phyloP scores from a whole-genome alignment of 495 filamentous ascomycete species.

The Pyrenopolyporus hunteri region DNA sequence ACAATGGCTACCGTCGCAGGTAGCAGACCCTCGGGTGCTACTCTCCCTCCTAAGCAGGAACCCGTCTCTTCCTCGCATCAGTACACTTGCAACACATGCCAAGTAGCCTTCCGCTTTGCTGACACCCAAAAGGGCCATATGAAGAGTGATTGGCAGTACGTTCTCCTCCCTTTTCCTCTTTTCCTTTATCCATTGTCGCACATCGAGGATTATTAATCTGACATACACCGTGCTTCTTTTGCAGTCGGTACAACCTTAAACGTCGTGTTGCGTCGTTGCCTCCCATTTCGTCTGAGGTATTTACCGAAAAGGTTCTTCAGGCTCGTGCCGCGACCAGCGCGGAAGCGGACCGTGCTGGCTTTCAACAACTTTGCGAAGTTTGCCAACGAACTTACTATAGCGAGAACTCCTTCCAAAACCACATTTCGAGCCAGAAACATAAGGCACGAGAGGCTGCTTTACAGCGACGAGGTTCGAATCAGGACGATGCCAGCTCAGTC shows the following conservation, averaged over 20 bases:
- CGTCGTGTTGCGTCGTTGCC: conserved; percentile 90
- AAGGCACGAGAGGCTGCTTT: conserved; percentile 63
- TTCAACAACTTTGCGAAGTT: conserved; percentile 78
- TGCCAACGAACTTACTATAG: conserved; percentile 95
- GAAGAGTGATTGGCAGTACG: conserved; percentile 98
- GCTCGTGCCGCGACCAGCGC: conserved; percentile 83
- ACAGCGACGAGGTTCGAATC: conserved; percentile 43
- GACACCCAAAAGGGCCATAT: conserved; percentile 95
- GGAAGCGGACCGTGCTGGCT: conserved; percentile 86
- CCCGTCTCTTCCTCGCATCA: conserved; percentile 67
- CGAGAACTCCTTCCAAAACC: conserved; percentile 93
- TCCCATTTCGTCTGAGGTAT: conserved; percentile 88
- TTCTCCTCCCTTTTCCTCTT: conserved; percentile 28
- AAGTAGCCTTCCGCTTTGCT: conserved; percentile 91
- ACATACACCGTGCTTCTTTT: conserved; percentile 12
- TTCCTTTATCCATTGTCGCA: conserved; percentile 5
- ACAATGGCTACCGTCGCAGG: conserved; percentile 62
- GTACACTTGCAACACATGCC: conserved; percentile 97
- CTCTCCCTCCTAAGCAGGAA: conserved; percentile 42
- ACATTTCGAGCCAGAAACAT: conserved; percentile 90
- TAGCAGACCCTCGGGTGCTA: conserved; percentile 45
- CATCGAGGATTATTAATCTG: conserved; percentile 7
- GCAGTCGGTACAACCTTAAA: conserved; percentile 94
- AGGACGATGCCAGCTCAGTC: conserved; percentile 81
- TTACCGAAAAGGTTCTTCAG: conserved; percentile 95